Percentiles rank a stretch among this genome's conserved stretches.
phyloP scores from a whole-genome alignment of 495 filamentous ascomycete genomes.

The Penicillium ochrochloron region DNA sequence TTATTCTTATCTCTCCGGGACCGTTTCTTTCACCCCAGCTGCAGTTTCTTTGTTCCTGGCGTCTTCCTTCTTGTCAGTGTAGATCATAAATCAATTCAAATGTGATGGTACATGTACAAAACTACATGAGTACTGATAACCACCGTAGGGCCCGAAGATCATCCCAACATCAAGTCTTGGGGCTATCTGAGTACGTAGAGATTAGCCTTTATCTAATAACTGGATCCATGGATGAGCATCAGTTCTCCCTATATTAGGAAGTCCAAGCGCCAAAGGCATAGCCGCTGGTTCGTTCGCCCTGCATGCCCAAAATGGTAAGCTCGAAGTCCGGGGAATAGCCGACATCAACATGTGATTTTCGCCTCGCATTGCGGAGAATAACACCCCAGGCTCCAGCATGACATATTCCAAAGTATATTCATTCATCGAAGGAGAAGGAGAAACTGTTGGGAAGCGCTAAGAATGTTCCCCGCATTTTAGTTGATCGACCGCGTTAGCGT shows the following conservation, averaged over 20 bases:
- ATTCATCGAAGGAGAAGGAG: neutral
- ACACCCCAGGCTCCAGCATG: neutral
- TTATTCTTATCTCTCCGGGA: neutral
- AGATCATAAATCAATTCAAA: neutral
- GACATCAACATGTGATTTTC: conserved; percentile 13
- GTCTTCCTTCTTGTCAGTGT: neutral
- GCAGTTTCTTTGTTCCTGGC: neutral
- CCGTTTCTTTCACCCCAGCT: neutral
- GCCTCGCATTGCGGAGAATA: neutral
- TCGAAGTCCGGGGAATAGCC: neutral
- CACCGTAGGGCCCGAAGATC: neutral
- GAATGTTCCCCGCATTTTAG: conserved; percentile 20
- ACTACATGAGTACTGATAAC: neutral
- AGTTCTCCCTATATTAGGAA: conserved; percentile 1
- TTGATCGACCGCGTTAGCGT: conserved; percentile 8
- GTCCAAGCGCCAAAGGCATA: conserved; percentile 3
- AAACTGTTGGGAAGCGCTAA: conserved; percentile 22
- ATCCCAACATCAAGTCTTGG: neutral
- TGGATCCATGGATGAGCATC: neutral
- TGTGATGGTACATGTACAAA: neutral
- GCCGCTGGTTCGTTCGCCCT: conserved; percentile 15
- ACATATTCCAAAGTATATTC: conserved; percentile 4
- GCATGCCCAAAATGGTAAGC: conserved; percentile 25
- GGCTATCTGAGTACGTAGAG: too few species aligned
- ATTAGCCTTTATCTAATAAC: neutral